Conservation (phyloP, 2,329 filamentous ascomycete species). For the Lecanicillium sp. region DNA sequence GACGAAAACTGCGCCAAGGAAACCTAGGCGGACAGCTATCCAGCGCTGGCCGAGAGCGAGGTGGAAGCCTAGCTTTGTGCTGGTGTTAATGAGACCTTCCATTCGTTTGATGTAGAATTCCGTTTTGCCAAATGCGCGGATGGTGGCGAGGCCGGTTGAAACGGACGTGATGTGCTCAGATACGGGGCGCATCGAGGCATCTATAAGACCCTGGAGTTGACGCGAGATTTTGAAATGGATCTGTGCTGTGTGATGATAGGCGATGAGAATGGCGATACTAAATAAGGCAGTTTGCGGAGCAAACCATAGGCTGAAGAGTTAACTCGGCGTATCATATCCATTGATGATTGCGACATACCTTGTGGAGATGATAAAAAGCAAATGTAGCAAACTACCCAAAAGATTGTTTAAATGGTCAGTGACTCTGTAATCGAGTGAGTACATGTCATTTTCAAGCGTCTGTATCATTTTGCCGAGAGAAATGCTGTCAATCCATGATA, state of each 20-base stretch:
- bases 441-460: conserved; percentile 5
- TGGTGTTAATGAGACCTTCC: neutral
- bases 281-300: neutral
- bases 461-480: conserved; percentile 6
- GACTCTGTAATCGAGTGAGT: conserved; percentile 6
- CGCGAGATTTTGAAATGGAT: too few relatives aligned
- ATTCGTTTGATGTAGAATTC: conserved; percentile 4
- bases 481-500: conserved; percentile 8
- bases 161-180: conserved; percentile 3
- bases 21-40: conserved; percentile 4
- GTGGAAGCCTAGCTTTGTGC: conserved; percentile 6
- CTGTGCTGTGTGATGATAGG: neutral
- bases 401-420: conserved; percentile 1
- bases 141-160: conserved; percentile 5
- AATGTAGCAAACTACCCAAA: neutral
- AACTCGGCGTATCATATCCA: neutral
- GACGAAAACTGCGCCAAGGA: conserved; percentile 6
- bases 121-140: conserved; percentile 8
- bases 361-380: neutral
- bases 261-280: neutral
- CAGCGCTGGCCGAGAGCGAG: conserved; percentile 4
- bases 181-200: conserved; percentile 1
- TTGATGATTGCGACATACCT: neutral
- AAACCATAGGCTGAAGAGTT: neutral
- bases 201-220: conserved; percentile 1